These are phyloP conservation scores for Russula foetens DNA, from an alignment of 768 basidiomycete species.

Conservation along the genomic window DNA sequence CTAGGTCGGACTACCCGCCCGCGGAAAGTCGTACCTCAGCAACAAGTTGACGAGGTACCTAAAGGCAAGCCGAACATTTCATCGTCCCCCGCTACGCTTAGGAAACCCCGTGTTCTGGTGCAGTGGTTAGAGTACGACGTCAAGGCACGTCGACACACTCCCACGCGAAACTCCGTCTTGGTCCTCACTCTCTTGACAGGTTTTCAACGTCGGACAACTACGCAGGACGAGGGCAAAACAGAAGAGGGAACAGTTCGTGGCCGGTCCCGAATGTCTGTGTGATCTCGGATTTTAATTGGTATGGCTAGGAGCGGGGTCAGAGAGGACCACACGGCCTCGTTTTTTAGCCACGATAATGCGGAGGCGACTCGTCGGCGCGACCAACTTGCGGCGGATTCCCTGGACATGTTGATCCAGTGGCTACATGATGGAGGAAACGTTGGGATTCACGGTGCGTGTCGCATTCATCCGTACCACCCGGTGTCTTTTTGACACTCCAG, in stretches of 20 bases:
- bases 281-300: not conserved
- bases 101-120: not conserved
- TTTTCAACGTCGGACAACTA: conserved; percentile 97
- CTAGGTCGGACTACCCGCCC: conserved; percentile 93
- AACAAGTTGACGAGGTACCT: conserved; percentile 97
- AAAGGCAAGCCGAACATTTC: conserved; percentile 41
- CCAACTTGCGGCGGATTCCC: conserved; percentile 77
- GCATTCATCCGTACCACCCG: not conserved
- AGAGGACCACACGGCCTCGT: conserved; percentile 86
- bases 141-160: conserved; percentile 46
- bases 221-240: conserved; percentile 79
- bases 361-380: conserved; percentile 75
- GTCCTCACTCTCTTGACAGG: conserved; percentile 36
- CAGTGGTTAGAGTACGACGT: conserved; percentile 99
- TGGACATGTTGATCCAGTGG: conserved; percentile 95
- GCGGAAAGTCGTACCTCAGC: conserved; percentile 96
- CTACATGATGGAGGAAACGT: conserved; percentile 93
- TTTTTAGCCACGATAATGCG: conserved; percentile 81
- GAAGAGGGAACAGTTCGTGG: conserved; percentile 59
- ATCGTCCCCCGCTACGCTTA: not conserved
- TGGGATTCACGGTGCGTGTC: conserved; percentile 82
- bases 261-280: not conserved
- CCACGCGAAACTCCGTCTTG: not conserved
- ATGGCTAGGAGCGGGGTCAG: conserved; percentile 61
- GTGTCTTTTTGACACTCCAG: not conserved